phyloP scores from a whole-genome alignment of 371 early-diverging fungal genomes.

The Umbelopsis sp. region DNA sequence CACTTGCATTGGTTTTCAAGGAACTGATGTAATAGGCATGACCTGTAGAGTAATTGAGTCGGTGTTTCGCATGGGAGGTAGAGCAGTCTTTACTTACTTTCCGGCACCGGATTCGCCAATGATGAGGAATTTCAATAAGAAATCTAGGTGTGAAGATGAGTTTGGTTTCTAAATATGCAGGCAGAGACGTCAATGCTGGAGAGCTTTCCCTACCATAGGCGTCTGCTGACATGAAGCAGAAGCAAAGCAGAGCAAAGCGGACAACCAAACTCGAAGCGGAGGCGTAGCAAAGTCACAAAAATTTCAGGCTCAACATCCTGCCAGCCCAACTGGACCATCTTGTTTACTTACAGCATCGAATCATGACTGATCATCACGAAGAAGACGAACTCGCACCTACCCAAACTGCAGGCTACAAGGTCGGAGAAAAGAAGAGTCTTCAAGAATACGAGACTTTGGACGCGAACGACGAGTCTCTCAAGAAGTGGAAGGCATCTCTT shows the following conservation, averaged over 20 bases:
- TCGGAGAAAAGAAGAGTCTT: constrained; percentile 89
- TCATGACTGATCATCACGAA: constrained; percentile 54
- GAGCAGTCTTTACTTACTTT: constrained; percentile 45
- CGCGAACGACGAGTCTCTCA: constrained; percentile 90
- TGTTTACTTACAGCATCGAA: constrained; percentile 2
- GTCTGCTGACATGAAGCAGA: constrained; percentile 44
- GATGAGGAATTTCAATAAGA: constrained; percentile 60
- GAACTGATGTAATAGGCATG: constrained; percentile 69
- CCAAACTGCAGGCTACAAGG: constrained; percentile 79
- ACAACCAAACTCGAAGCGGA: constrained; percentile 19
- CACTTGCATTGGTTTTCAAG: constrained; percentile 66
- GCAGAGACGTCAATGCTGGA: not conserved
- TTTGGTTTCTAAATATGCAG: not conserved
- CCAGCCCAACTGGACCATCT: constrained; percentile 1
- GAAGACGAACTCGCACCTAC: constrained; percentile 84
- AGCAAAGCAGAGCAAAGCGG: constrained; percentile 11
- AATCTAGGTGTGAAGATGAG: constrained; percentile 37
- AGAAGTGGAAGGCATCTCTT: constrained; percentile 95
- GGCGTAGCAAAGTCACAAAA: constrained; percentile 20
- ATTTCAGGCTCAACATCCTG: constrained; percentile 22
- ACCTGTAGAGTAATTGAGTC: constrained; percentile 37
- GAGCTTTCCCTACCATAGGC: constrained; percentile 43
- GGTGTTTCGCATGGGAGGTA: not conserved
- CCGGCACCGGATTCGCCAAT: constrained; percentile 70
- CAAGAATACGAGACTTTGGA: constrained; percentile 87